Percentiles rank a stretch among this genome's conserved stretches.
phyloP scores from a whole-genome alignment of 768 basidiomycete species.

The Mycena pura region DNA sequence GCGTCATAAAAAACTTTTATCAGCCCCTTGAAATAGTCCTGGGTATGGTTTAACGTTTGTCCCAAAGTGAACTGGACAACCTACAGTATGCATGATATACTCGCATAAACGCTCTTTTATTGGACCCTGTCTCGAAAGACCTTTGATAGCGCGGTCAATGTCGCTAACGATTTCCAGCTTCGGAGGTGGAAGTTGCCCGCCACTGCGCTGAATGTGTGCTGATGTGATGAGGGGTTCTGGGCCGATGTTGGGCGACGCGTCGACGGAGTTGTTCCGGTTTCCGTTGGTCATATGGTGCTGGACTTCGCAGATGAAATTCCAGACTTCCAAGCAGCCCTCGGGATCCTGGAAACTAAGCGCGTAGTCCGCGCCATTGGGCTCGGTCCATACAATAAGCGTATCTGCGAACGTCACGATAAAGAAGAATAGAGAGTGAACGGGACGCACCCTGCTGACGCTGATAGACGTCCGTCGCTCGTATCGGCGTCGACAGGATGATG shows the following conservation, averaged over 20 bases:
- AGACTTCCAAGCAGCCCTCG: conserved; percentile 94
- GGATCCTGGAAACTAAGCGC: conserved; percentile 97
- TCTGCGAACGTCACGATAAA: conserved; percentile 53
- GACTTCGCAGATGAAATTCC: conserved; percentile 95
- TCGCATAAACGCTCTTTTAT: conserved; percentile 89
- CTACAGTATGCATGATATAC: conserved; percentile 84
- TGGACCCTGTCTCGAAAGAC: conserved; percentile 70
- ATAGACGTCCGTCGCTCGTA: conserved; percentile 84
- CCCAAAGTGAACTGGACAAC: conserved; percentile 34
- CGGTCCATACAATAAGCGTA: conserved; percentile 99
- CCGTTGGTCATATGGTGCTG: conserved; percentile 78
- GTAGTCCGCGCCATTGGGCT: conserved; percentile 92
- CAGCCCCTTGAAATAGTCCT: conserved; percentile 90
- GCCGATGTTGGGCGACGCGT: conserved; percentile 67
- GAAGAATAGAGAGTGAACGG: conserved; percentile 17
- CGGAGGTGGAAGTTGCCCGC: conserved; percentile 79
- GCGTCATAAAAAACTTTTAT: conserved; percentile 86
- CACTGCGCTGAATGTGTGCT: conserved; percentile 69
- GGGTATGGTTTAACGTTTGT: conserved; percentile 16
- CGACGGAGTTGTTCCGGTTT: conserved; percentile 55
- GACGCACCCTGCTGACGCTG: conserved; percentile 83
- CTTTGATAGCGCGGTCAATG: conserved; percentile 80
- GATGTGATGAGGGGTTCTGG: conserved; percentile 66
- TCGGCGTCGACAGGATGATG: conserved; percentile 80
- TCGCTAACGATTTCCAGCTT: conserved; percentile 78